phyloP scores from a whole-genome alignment of 2,329 filamentous ascomycete genomes.

The Remersonia thermophila region DNA sequence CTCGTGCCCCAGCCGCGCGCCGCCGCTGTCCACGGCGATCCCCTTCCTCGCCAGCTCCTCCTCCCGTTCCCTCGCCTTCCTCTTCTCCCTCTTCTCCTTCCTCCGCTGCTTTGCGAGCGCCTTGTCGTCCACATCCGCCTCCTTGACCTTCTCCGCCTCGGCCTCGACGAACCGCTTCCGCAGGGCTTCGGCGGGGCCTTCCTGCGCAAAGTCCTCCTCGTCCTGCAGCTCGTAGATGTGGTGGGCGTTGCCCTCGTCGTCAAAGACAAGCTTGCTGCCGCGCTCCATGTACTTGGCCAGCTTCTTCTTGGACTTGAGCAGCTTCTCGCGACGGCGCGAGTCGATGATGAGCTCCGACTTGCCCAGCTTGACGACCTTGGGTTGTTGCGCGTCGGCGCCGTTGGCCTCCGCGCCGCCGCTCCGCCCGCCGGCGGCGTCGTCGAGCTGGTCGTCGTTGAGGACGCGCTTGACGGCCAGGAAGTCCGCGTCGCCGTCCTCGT shows the following conservation, averaged over 20 bases:
- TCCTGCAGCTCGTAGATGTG: conserved; percentile 79
- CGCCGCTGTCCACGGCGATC: conserved; percentile 6
- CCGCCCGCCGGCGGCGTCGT: conserved; percentile 35
- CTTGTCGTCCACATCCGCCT: conserved; percentile 76
- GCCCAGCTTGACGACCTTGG: conserved; percentile 52
- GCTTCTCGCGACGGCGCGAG: conserved; percentile 88
- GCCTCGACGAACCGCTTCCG: conserved; percentile 64
- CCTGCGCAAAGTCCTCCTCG: conserved; percentile 65
- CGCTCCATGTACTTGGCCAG: conserved; percentile 81
- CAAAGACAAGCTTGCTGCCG: conserved; percentile 75
- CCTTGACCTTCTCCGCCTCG: conserved; percentile 58
- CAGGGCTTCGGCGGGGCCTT: conserved; percentile 65
- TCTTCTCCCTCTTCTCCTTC: conserved; percentile 61
- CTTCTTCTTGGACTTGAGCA: conserved; percentile 91
- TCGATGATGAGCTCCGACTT: conserved; percentile 72
- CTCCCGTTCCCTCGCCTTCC: conserved; percentile 50
- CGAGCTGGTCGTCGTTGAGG: conserved; percentile 54
- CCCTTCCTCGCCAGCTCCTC: conserved; percentile 21
- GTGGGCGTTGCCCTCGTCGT: conserved; percentile 80
- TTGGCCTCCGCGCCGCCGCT: no score
- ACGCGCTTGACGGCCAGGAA: conserved; percentile 85
- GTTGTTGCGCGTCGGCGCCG: conserved; percentile 23
- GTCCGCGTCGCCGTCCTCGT: conserved; percentile 1
- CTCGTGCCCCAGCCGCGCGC: conserved; percentile 24
- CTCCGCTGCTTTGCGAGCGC: conserved; percentile 64